A percentile compares a stretch with the other conserved stretches of the same genome.
Conservation (phyloP, 179 eudicot genomes). For the Gypsophila paniculata region DNA sequence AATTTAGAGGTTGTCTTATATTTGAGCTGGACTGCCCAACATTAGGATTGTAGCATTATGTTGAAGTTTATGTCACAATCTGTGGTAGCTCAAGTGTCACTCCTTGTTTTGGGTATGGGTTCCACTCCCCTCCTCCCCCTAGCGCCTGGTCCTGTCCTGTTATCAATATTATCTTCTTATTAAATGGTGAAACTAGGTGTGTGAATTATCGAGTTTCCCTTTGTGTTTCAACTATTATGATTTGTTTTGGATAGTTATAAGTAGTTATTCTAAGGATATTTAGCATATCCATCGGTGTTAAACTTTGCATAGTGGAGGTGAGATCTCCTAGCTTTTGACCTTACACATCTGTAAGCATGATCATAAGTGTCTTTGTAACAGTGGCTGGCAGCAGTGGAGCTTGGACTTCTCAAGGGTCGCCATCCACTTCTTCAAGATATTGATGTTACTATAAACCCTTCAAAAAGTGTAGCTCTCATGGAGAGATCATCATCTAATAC, state of each 20-base stretch:
- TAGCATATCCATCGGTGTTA: neutral
- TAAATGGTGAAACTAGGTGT: neutral
- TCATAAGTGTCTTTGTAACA: conserved; percentile 31
- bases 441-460: conserved; percentile 74
- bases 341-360: neutral
- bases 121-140: no score
- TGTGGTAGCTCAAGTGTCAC: neutral
- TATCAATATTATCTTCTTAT: neutral
- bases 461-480: conserved; percentile 48
- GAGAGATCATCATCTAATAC: conserved; percentile 41
- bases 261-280: neutral
- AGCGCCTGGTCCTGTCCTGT: neutral
- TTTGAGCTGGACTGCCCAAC: neutral
- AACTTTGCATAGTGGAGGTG: neutral
- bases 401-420: conserved; percentile 91
- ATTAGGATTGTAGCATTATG: neutral
- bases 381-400: conserved; percentile 98
- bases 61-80: neutral
- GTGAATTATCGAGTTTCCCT: conserved; percentile 4
- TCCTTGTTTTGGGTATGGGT: neutral
- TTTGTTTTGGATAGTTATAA: neutral
- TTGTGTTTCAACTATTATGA: neutral
- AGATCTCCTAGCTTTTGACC: conserved; percentile 1
- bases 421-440: conserved; percentile 87
- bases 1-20: neutral